A percentile compares a stretch with the other conserved stretches of the same genome.
Evolutionary conservation across 2,329 filamentous ascomycete species (phyloP).

Genomic region (Ustilaginoidea virens): DNA sequence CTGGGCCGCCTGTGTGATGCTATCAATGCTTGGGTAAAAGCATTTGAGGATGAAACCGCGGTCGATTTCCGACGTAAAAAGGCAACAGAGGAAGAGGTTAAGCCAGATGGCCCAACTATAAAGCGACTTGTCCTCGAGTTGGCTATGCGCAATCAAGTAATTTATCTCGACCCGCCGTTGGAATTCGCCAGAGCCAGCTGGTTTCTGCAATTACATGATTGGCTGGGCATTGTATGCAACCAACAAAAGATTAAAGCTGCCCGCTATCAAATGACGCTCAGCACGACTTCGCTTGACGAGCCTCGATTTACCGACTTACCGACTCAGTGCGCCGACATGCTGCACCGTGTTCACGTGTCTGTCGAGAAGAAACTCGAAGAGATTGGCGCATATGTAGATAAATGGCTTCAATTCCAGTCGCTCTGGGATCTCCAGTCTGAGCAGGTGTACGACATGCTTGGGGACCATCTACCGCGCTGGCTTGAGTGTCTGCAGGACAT

Average conservation of each 20-base stretch:
- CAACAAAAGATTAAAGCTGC: slow-evolving; percentile 89
- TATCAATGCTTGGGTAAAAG: slow-evolving; percentile 72
- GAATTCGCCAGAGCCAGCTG: slow-evolving; percentile 86
- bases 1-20: slow-evolving; percentile 72
- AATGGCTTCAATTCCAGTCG: slow-evolving; percentile 97
- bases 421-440: slow-evolving; percentile 96
- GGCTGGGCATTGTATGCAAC: slow-evolving; percentile 86
- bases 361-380: slow-evolving; percentile 71
- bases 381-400: slow-evolving; percentile 78
- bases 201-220: slow-evolving; percentile 83
- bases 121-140: slow-evolving; percentile 74
- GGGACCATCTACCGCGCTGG: slow-evolving; percentile 85
- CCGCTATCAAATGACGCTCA: slow-evolving; percentile 78
- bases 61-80: slow-evolving; percentile 39
- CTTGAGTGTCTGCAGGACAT: slow-evolving; percentile 94
- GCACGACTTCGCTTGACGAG: slow-evolving; percentile 48
- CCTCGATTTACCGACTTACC: slow-evolving; percentile 73
- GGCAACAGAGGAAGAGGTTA: slow-evolving; percentile 26
- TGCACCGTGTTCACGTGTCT: slow-evolving; percentile 66
- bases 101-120: slow-evolving; percentile 46
- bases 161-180: slow-evolving; percentile 86
- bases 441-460: slow-evolving; percentile 82
- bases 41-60: slow-evolving; percentile 53
- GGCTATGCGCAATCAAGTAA: slow-evolving; percentile 94
- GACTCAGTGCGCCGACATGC: slow-evolving; percentile 61